phyloP scores from a whole-genome alignment of 768 basidiomycete species.

The Boletus coccyginus region DNA sequence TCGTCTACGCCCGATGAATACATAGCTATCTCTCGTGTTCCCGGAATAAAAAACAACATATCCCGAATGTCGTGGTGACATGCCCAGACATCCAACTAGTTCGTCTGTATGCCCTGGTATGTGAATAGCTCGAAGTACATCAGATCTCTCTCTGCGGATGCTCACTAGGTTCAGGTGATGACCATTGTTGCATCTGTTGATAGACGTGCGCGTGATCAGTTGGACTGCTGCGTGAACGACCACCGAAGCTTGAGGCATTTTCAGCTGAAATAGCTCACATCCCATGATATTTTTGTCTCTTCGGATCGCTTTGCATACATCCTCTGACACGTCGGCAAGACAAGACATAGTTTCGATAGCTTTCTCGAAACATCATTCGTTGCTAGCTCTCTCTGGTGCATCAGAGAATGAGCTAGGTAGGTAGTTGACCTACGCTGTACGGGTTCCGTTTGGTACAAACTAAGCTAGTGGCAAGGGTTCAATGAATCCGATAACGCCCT shows the following conservation, averaged over 20 bases:
- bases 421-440: neutral
- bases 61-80: neutral
- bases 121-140: neutral
- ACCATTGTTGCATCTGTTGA: slow-evolving; percentile 13
- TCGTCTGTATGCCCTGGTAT: neutral
- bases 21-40: slow-evolving; percentile 4
- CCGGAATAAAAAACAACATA: slow-evolving; percentile 2
- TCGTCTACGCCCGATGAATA: slow-evolving; percentile 1
- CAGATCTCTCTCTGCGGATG: neutral
- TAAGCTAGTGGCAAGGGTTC: neutral
- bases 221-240: neutral
- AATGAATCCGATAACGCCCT: neutral
- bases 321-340: neutral
- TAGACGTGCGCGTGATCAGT: slow-evolving; percentile 13
- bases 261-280: neutral
- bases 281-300: neutral
- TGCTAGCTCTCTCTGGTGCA: neutral
- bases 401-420: slow-evolving; percentile 3
- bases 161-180: slow-evolving; percentile 4
- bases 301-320: neutral
- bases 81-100: neutral
- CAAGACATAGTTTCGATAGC: neutral
- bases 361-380: neutral
- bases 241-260: neutral
- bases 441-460: neutral